phyloP scores from a whole-genome alignment of 2,329 filamentous ascomycete genomes.

The Emmonsia crescens region DNA sequence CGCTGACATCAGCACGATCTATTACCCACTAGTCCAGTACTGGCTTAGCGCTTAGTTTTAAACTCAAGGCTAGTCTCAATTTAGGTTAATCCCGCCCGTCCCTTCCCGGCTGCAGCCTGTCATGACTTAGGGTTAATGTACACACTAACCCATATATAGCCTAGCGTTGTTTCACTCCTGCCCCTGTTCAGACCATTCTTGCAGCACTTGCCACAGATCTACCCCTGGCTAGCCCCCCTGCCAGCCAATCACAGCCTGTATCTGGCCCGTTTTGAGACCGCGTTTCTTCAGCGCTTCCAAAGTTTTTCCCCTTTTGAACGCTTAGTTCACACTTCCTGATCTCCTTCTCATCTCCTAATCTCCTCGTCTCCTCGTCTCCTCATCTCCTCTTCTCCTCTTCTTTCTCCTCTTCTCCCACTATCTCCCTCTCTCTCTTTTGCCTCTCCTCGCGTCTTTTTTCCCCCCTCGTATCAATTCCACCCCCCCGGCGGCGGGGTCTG shows the following conservation, averaged over 20 bases:
- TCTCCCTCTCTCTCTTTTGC: not conserved
- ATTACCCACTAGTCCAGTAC: not conserved
- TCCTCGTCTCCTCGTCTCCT: not conserved
- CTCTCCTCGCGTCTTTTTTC: not conserved
- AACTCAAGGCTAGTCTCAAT: not conserved
- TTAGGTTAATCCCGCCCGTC: not conserved
- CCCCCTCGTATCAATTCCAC: not conserved
- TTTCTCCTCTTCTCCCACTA: not conserved
- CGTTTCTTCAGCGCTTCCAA: not conserved
- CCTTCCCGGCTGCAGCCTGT: not conserved
- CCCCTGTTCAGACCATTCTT: not conserved
- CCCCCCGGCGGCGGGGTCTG: constrained; percentile 7
- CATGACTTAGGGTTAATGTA: not conserved
- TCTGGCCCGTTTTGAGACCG: constrained; percentile 2
- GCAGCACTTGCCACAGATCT: not conserved
- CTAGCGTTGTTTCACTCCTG: not conserved
- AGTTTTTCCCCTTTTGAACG: not conserved
- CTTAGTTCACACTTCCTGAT: too few relatives aligned
- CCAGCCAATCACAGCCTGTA: constrained; percentile 6
- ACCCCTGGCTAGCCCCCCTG: not conserved
- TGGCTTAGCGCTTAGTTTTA: not conserved
- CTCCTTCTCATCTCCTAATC: constrained; percentile 4
- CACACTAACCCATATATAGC: not conserved
- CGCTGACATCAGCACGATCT: not conserved
- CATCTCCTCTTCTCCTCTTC: constrained; percentile 2